A percentile compares a stretch with the other conserved stretches of the same genome.
Conservation (phyloP, 2,329 filamentous ascomycete genomes). For the Ophiostoma triangulosporum region DNA sequence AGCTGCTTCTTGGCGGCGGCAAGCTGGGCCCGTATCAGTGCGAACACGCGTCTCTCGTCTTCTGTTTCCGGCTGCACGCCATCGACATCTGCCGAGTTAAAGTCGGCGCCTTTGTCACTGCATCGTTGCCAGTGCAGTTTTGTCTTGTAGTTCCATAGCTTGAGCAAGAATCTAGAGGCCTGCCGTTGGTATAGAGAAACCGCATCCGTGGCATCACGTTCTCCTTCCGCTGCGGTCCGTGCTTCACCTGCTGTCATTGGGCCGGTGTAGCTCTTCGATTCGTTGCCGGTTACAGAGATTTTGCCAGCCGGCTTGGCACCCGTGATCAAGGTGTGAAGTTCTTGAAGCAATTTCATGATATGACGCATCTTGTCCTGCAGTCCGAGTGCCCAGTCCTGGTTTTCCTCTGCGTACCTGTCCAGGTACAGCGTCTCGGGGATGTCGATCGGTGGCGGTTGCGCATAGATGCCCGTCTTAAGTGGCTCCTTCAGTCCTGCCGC, state of each 20-base stretch:
- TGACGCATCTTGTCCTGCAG: slow-evolving; percentile 4
- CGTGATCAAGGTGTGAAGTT: background rate
- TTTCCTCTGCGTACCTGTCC: slow-evolving; percentile 16
- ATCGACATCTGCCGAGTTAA: slow-evolving; percentile 12
- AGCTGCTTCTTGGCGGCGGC: slow-evolving; percentile 13
- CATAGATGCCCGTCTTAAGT: background rate
- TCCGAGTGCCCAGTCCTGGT: slow-evolving; percentile 11
- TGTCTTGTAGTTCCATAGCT: slow-evolving; percentile 6
- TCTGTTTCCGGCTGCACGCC: slow-evolving; percentile 11
- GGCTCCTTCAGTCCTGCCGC: background rate
- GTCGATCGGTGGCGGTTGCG: slow-evolving; percentile 9
- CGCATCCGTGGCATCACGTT: background rate
- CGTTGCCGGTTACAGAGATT: background rate
- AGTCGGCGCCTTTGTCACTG: slow-evolving; percentile 12
- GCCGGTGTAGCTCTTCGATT: background rate
- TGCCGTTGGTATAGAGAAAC: background rate
- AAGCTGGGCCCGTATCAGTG: slow-evolving; percentile 13
- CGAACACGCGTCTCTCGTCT: slow-evolving; percentile 12
- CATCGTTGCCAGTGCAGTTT: slow-evolving; percentile 6
- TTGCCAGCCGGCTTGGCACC: background rate
- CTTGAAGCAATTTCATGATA: background rate
- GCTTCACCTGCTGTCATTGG: background rate
- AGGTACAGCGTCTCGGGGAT: slow-evolving; percentile 16
- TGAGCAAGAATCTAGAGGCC: too few relatives aligned
- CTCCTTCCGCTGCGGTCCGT: too few relatives aligned